phyloP scores from a whole-genome alignment of 163 green algal genomes.

The Volvox carteri region DNA sequence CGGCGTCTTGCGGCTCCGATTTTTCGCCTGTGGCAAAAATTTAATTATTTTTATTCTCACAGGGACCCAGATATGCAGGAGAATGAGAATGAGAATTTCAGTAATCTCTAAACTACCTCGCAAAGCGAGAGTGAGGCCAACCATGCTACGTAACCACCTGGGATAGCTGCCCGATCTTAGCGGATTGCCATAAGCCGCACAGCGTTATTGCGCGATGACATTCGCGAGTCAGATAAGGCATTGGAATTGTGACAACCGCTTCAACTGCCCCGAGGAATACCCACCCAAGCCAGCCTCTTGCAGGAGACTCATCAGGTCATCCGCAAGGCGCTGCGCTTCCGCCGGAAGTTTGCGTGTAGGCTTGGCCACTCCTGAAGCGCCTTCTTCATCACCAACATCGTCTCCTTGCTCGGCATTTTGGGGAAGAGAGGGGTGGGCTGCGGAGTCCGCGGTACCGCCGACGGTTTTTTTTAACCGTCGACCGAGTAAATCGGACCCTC shows the following conservation, averaged over 20 bases:
- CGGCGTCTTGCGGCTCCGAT: neutral
- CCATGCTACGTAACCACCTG: too few species aligned
- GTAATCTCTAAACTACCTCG: too few species aligned
- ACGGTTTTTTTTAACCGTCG: neutral
- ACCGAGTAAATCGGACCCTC: neutral
- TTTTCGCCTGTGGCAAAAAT: slow-evolving; percentile 3
- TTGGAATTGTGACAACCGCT: too few species aligned
- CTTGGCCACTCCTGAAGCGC: neutral
- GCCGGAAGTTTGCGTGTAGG: slow-evolving; percentile 34
- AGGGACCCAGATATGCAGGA: too few species aligned
- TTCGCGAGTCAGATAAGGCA: too few species aligned
- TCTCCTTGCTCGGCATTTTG: neutral
- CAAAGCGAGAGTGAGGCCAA: too few species aligned
- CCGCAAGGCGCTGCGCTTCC: slow-evolving; percentile 62
- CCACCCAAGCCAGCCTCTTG: slow-evolving; percentile 54
- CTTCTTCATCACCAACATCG: neutral
- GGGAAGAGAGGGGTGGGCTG: neutral
- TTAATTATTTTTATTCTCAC: too few species aligned
- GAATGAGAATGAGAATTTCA: too few species aligned
- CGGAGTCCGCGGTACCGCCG: neutral
- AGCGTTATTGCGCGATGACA: too few species aligned
- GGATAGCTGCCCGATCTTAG: too few species aligned
- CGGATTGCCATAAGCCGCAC: too few species aligned
- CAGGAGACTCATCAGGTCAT: slow-evolving; percentile 67
- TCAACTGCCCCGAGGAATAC: neutral